Evolutionary conservation across 352 stramenopile genomes (phyloP).

Genomic region (Globisporangium abappressorium): DNA sequence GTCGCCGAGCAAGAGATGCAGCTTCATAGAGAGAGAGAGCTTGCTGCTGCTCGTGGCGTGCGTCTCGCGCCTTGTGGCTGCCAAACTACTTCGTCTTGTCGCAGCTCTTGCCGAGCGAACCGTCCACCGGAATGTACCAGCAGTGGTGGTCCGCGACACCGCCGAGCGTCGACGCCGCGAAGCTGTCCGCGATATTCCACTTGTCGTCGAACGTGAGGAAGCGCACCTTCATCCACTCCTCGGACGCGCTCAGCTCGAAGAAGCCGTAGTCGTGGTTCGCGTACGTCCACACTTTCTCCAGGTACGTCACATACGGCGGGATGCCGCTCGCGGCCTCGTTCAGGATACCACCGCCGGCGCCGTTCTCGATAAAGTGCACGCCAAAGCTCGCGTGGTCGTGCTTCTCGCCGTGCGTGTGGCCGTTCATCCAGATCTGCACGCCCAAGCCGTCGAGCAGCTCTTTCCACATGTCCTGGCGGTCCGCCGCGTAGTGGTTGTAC

Average conservation of each 20-base stretch:
- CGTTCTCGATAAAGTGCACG: slow-evolving; percentile 80
- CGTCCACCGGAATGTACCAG: slow-evolving; percentile 64
- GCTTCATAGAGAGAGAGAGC: not conserved
- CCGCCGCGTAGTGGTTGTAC: slow-evolving; percentile 64
- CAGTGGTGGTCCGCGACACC: slow-evolving; percentile 70
- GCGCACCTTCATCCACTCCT: slow-evolving; percentile 66
- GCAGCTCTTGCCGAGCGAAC: slow-evolving; percentile 28
- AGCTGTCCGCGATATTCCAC: slow-evolving; percentile 57
- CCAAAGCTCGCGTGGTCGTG: slow-evolving; percentile 58
- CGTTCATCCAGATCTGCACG: slow-evolving; percentile 68
- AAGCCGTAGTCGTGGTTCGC: slow-evolving; percentile 70
- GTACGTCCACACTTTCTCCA: slow-evolving; percentile 62
- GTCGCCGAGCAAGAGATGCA: not conserved
- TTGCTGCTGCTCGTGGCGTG: not conserved
- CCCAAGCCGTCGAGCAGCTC: slow-evolving; percentile 40
- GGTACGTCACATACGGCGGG: slow-evolving; percentile 39
- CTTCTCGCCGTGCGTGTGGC: slow-evolving; percentile 77
- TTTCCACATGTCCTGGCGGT: slow-evolving; percentile 62
- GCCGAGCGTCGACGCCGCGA: slow-evolving; percentile 42
- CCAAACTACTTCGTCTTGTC: slow-evolving; percentile 2
- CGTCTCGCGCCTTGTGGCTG: not conserved
- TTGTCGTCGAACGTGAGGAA: slow-evolving; percentile 66
- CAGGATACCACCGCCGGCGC: slow-evolving; percentile 73
- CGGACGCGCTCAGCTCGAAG: slow-evolving; percentile 56
- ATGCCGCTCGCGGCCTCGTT: slow-evolving; percentile 77